Evolutionary conservation across 2,329 filamentous ascomycete genomes (phyloP), one percentile per base, ranked within the genome.

Genomic region (Xylariaceae sp.): DNA sequence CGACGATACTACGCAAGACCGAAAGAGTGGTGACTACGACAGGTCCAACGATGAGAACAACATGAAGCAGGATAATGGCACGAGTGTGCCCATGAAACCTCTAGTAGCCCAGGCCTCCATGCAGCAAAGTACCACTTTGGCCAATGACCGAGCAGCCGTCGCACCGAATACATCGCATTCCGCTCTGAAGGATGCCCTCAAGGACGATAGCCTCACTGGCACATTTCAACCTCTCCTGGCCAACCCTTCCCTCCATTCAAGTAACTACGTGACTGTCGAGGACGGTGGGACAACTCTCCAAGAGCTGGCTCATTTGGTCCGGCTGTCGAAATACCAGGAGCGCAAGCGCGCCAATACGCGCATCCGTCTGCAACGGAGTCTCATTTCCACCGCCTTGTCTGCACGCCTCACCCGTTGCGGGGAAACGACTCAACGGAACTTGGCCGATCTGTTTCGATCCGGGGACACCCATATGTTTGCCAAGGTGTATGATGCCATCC

Each of bases 401-500:
- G 85, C 88, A 61, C 87, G 90, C 58, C 78, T 93, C 70, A 86
- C 87, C 67, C 84, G 88, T 65, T 90, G 87, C 67, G 87, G 88
- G 65, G 87, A 90, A 73, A 83, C 88, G 60, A 85, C 88, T 62
- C 86, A 91, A 71, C 83, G 87, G 64, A 89, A 88, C 66, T 77
- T 94, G 67, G 88, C 90, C 66, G 89, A 93, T 66, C 85, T 83
- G 74, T 92, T 93, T 73, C 85, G 88, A 62, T 84, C 83, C 54
- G 89, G 92, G 71, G 88, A 94, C 75, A 90, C 90, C 77, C 87
- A 87, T 69, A 82, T 80, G 62, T 94, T 94, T 78, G 83, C 86
- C 44, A 82, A 80, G 63, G 76, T 94, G 49, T 91, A 89, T 73
- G 88, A 87, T 78, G 88, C 89, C 59, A 82, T 93, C 60, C 87